phyloP scores from a whole-genome alignment of 352 stramenopile species.

The Phytophthora pseudosyringae region DNA sequence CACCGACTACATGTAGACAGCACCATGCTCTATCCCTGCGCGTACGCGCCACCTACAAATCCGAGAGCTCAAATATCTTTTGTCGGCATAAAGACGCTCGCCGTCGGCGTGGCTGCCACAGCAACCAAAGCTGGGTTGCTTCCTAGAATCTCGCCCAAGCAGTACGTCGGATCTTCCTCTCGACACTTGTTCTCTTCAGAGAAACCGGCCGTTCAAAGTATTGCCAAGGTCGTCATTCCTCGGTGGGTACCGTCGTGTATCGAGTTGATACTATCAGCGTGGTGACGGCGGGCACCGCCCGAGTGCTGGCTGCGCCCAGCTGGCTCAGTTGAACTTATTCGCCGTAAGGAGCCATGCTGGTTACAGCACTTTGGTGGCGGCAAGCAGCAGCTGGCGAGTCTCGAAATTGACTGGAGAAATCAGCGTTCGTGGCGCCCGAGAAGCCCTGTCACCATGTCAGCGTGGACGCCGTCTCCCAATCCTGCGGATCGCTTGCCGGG shows the following conservation, averaged over 20 bases:
- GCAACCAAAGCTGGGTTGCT: background rate
- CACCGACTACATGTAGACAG: background rate
- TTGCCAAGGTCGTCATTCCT: constrained; percentile 15
- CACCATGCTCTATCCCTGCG: constrained; percentile 12
- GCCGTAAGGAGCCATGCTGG: background rate
- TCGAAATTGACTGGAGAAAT: constrained; percentile 34
- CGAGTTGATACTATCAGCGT: background rate
- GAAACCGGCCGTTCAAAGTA: constrained; percentile 32
- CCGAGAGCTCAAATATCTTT: constrained; percentile 13
- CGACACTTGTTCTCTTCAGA: background rate
- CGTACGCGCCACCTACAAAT: constrained; percentile 14
- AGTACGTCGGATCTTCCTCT: constrained; percentile 9
- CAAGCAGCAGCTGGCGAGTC: constrained; percentile 11
- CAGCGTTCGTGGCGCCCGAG: constrained; percentile 12
- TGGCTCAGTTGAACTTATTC: constrained; percentile 16
- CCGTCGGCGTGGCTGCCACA: background rate
- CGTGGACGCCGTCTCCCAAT: constrained; percentile 19
- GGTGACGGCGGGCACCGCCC: constrained; percentile 11
- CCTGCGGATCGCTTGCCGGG: constrained; percentile 15
- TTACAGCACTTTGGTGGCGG: background rate
- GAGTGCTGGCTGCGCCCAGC: background rate
- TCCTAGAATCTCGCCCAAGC: background rate
- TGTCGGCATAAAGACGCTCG: constrained; percentile 13
- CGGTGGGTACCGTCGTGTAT: constrained; percentile 8
- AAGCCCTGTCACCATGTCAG: constrained; percentile 20